These are phyloP conservation scores for Clonostachys rosea DNA, from an alignment of 2,329 filamentous ascomycete species.

Conservation along the genomic window DNA sequence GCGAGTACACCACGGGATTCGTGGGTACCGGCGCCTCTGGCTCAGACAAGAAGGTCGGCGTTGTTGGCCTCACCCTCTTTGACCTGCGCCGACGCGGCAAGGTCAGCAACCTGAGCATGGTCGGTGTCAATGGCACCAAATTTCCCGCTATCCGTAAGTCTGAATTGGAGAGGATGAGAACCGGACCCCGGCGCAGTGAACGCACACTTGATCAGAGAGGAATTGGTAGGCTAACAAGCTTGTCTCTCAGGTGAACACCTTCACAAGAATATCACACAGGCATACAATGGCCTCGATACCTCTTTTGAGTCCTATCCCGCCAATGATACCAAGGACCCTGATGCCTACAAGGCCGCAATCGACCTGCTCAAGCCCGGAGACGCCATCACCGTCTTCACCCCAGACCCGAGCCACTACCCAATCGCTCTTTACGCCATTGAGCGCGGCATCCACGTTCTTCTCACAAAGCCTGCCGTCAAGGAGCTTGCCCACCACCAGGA, in stretches of 20 bases:
- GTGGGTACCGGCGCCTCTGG: slow-evolving; percentile 78
- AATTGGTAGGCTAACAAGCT: background rate
- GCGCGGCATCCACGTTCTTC: slow-evolving; percentile 80
- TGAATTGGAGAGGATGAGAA: background rate
- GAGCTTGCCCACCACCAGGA: slow-evolving; percentile 73
- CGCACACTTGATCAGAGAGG: no score
- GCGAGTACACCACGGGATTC: slow-evolving; percentile 95
- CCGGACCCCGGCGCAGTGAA: no score
- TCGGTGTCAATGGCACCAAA: slow-evolving; percentile 82
- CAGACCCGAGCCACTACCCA: slow-evolving; percentile 86
- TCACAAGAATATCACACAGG: slow-evolving; percentile 78
- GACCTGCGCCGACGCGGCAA: slow-evolving; percentile 85
- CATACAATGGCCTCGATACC: slow-evolving; percentile 85
- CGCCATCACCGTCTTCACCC: slow-evolving; percentile 94
- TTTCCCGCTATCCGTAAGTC: slow-evolving; percentile 82
- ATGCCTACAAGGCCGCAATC: slow-evolving; percentile 85
- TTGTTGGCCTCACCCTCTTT: slow-evolving; percentile 85
- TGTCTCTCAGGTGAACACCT: slow-evolving; percentile 65
- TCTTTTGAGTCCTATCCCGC: slow-evolving; percentile 80
- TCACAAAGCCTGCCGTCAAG: slow-evolving; percentile 93
- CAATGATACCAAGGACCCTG: slow-evolving; percentile 67
- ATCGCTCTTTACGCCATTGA: slow-evolving; percentile 92
- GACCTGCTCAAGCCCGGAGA: slow-evolving; percentile 76
- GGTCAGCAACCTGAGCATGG: slow-evolving; percentile 83
- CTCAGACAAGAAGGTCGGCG: slow-evolving; percentile 94